Conservation (phyloP, 2,329 filamentous ascomycete species). For the Microdochium trichocladiopsis region DNA sequence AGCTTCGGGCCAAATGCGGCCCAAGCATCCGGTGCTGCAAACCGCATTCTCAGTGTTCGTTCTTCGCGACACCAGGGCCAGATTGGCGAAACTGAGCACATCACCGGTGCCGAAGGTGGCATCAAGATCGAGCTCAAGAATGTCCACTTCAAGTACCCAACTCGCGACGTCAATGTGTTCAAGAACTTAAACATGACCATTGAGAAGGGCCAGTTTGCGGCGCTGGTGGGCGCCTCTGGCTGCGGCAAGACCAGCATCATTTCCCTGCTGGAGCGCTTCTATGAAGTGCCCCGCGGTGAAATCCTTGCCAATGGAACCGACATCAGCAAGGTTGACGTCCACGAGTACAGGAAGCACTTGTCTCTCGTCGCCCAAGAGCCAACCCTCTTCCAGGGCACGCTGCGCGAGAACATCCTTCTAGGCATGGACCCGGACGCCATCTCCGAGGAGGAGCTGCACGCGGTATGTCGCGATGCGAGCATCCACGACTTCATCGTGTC, state of each 20-base stretch:
- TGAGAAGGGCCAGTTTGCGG: conserved; percentile 62
- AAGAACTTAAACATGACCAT: conserved; percentile 56
- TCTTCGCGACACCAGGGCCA: conserved; percentile 30
- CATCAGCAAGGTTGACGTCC: conserved; percentile 51
- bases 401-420: conserved; percentile 60
- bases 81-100: conserved; percentile 20
- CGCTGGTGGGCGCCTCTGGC: conserved; percentile 62
- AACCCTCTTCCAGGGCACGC: conserved; percentile 57
- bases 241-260: conserved; percentile 71
- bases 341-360: conserved; percentile 55
- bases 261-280: conserved; percentile 60
- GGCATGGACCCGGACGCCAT: conserved; percentile 50
- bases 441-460: conserved; percentile 42
- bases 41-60: conserved; percentile 48
- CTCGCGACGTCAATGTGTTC: conserved; percentile 49
- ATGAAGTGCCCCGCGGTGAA: conserved; percentile 55
- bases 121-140: conserved; percentile 50
- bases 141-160: conserved; percentile 54
- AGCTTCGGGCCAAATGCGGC: conserved; percentile 60
- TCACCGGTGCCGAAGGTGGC: conserved; percentile 39
- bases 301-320: conserved; percentile 59
- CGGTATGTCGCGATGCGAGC: conserved; percentile 53
- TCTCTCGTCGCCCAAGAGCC: conserved; percentile 72
- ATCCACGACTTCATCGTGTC: conserved; percentile 66
- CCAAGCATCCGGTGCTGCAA: conserved; percentile 51